A percentile compares a stretch with the other conserved stretches of the same genome.
Conservation (phyloP, 164 flowering plant species). For the Annona cherimola region DNA sequence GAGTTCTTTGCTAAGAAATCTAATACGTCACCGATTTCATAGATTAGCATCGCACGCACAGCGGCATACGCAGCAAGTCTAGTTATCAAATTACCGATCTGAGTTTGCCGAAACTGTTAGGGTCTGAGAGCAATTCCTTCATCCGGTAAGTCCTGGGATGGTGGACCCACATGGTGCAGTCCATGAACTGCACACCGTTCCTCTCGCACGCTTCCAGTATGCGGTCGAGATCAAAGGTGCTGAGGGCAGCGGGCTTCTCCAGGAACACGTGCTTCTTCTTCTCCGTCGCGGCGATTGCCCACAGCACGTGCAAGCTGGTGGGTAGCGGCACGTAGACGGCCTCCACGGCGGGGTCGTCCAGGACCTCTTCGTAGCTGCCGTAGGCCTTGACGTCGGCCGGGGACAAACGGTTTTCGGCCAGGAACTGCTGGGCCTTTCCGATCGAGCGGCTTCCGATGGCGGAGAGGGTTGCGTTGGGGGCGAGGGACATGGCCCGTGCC, state of each 20-base stretch:
- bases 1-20: not conserved
- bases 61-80: no score
- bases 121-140: not conserved
- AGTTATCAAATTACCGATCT: not conserved
- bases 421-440: not conserved
- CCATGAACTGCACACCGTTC: not conserved
- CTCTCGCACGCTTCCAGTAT: not conserved
- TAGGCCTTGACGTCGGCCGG: not conserved
- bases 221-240: not conserved
- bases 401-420: not conserved
- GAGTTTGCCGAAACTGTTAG: not conserved
- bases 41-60: no score
- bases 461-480: not conserved
- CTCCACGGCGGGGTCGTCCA: not conserved
- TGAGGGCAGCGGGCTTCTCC: constrained; percentile 3
- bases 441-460: constrained; percentile 2
- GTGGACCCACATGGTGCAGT: not conserved
- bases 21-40: no score
- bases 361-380: not conserved
- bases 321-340: not conserved
- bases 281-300: not conserved
- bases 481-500: not conserved
- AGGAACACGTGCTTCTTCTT: not conserved
- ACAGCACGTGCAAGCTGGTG: not conserved
- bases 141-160: not conserved